Evolutionary conservation across 495 filamentous ascomycete genomes (phyloP).

Genomic region (Aspergillus carlsbadensis): DNA sequence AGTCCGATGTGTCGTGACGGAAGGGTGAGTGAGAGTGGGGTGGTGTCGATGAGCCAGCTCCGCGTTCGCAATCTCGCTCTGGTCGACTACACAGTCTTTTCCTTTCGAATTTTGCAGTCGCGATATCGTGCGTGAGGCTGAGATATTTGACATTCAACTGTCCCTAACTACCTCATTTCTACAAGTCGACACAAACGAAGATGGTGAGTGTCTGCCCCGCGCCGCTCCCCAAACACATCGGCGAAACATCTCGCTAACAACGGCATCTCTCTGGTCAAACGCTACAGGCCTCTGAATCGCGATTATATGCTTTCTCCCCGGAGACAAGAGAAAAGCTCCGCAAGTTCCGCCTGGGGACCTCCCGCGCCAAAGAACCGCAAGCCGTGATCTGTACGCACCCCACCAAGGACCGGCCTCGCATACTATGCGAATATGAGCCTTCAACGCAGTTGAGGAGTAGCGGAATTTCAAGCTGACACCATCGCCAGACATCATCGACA

Average conservation of each 20-base stretch:
- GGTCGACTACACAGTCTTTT: background rate
- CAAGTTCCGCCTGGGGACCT: slow-evolving; percentile 91
- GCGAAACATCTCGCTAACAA: slow-evolving; percentile 7
- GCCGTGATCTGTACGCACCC: slow-evolving; percentile 83
- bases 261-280: slow-evolving; percentile 3
- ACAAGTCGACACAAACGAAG: background rate
- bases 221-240: background rate
- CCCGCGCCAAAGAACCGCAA: slow-evolving; percentile 81
- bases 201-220: slow-evolving; percentile 21
- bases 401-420: background rate
- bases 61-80: slow-evolving; percentile 1
- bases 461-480: slow-evolving; percentile 17
- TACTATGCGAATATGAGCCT: background rate
- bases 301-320: slow-evolving; percentile 89
- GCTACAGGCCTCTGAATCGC: slow-evolving; percentile 68
- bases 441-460: background rate
- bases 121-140: background rate
- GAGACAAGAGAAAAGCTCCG: slow-evolving; percentile 83
- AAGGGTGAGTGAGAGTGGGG: background rate
- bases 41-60: background rate
- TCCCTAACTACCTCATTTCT: no score
- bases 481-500: slow-evolving; percentile 63
- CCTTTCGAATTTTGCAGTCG: background rate
- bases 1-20: background rate
- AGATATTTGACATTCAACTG: background rate